phyloP scores from a whole-genome alignment of 2,329 filamentous ascomycete species.

The Esteya vermicola region DNA sequence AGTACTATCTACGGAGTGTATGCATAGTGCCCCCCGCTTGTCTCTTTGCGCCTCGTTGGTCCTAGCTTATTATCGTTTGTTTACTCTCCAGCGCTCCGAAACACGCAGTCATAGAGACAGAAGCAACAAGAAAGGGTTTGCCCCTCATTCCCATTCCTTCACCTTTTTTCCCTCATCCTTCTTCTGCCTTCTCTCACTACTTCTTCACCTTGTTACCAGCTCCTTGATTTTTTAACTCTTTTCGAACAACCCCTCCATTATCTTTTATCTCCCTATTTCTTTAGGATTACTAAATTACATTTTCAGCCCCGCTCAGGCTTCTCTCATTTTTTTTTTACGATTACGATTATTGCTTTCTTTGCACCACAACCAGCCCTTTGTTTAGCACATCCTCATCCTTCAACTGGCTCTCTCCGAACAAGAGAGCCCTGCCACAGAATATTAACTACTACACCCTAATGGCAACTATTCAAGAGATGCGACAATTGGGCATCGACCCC shows the following conservation, averaged over 20 bases:
- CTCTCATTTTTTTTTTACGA: neutral
- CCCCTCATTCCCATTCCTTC: constrained; percentile 1
- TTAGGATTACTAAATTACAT: too few relatives aligned
- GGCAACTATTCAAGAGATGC: constrained; percentile 10
- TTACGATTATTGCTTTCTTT: neutral
- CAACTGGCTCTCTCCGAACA: neutral
- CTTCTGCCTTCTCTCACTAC: neutral
- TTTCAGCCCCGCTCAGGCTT: too few relatives aligned
- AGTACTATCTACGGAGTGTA: too few relatives aligned
- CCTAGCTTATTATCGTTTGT: constrained; percentile 12
- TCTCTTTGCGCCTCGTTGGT: constrained; percentile 5
- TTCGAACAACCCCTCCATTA: too few relatives aligned
- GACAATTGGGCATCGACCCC: constrained; percentile 55
- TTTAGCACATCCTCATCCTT: neutral
- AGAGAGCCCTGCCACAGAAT: too few relatives aligned
- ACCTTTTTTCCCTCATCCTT: neutral
- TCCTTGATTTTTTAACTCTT: too few relatives aligned
- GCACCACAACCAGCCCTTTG: neutral
- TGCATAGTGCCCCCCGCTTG: too few relatives aligned
- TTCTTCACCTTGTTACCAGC: neutral
- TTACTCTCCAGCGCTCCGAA: constrained; percentile 10
- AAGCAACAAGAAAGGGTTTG: constrained; percentile 1
- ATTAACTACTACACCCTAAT: constrained; percentile 1
- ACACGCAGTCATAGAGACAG: neutral
- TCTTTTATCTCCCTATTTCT: too few relatives aligned